Evolutionary conservation across 805 yeast species (phyloP).

Genomic region (Candida corydali): DNA sequence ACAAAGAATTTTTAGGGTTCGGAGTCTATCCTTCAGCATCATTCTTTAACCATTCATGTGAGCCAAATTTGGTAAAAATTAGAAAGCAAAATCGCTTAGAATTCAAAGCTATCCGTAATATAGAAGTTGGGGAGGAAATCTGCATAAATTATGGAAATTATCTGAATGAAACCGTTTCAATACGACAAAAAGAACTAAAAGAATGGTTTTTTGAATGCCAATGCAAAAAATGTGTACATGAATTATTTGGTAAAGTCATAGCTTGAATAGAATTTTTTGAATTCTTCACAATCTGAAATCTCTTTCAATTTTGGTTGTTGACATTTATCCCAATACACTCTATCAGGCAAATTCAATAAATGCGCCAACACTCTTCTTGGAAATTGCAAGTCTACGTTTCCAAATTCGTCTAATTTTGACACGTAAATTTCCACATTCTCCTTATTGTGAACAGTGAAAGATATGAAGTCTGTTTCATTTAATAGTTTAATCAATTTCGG

Average conservation of each 20-base stretch:
- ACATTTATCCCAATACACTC: conserved; percentile 77
- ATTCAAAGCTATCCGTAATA: conserved; percentile 40
- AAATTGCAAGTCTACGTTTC: conserved; percentile 69
- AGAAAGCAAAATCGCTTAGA: conserved; percentile 35
- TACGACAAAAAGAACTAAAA: conserved; percentile 39
- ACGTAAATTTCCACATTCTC: conserved; percentile 15
- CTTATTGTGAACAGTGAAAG: conserved; percentile 26
- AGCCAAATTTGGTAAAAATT: conserved; percentile 49
- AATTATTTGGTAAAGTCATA: conserved; percentile 45
- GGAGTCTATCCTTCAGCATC: conserved; percentile 61
- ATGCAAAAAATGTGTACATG: conserved; percentile 43
- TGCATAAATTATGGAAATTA: conserved; percentile 61
- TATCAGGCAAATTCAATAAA: conserved; percentile 54
- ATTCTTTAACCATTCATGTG: conserved; percentile 64
- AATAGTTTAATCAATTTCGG: conserved; percentile 16
- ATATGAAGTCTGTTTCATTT: conserved; percentile 34
- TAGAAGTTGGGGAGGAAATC: conserved; percentile 45
- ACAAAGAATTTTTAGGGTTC: conserved; percentile 55
- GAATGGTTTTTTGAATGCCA: conserved; percentile 61
- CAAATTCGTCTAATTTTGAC: conserved; percentile 20
- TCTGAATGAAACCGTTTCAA: conserved; percentile 32
- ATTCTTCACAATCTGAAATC: conserved; percentile 54
- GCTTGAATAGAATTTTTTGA: conserved; percentile 51
- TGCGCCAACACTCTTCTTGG: conserved; percentile 77
- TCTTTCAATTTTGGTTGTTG: conserved; percentile 62